phyloP scores from a whole-genome alignment of 78 protist species.

The Dictyostelium intermedium region DNA sequence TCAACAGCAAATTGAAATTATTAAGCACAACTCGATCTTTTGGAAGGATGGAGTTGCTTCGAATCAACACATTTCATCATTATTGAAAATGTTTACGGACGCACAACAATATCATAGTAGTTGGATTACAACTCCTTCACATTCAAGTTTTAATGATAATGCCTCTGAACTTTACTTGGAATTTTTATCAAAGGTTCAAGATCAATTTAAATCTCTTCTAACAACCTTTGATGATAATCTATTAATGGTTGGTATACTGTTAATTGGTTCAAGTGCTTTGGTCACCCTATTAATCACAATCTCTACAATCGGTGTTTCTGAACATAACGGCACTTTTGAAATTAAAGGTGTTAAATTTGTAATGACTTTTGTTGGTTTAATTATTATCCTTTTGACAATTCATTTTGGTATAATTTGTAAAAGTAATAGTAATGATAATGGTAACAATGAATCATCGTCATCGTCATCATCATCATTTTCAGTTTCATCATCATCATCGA shows the following conservation, averaged over 20 bases:
- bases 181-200: slow-evolving; percentile 23
- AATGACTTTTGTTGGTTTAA: slow-evolving; percentile 5
- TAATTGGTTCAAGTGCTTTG: slow-evolving; percentile 64
- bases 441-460: neutral
- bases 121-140: slow-evolving; percentile 45
- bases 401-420: slow-evolving; percentile 48
- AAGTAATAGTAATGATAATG: neutral
- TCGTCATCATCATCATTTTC: neutral
- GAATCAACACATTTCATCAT: neutral
- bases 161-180: slow-evolving; percentile 23
- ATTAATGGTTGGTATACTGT: slow-evolving; percentile 33
- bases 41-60: slow-evolving; percentile 53
- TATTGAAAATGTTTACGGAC: slow-evolving; percentile 12
- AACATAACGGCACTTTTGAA: neutral
- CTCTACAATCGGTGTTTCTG: slow-evolving; percentile 41
- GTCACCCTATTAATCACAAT: slow-evolving; percentile 40
- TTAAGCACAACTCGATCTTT: slow-evolving; percentile 55
- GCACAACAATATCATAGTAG: slow-evolving; percentile 65
- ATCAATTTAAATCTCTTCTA: slow-evolving; percentile 13
- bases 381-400: neutral
- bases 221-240: slow-evolving; percentile 52
- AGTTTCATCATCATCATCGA: neutral
- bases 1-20: slow-evolving; percentile 64
- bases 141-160: slow-evolving; percentile 45
- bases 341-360: slow-evolving; percentile 58